phyloP scores from a whole-genome alignment of 2,329 filamentous ascomycete genomes.

The Chaetomiaceae sp. region DNA sequence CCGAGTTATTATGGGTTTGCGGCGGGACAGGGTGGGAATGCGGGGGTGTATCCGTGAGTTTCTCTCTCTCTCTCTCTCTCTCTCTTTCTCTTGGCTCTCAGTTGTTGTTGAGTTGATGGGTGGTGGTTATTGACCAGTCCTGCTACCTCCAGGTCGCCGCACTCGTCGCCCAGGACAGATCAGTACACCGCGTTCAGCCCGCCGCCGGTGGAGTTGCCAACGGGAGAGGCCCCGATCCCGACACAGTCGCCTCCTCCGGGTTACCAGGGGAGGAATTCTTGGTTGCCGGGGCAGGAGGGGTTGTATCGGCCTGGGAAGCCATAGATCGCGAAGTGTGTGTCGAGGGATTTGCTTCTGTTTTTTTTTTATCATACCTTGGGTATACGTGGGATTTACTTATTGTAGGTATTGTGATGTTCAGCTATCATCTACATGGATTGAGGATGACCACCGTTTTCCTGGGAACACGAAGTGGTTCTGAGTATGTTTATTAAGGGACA shows the following conservation, averaged over 20 bases:
- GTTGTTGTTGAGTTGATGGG: no score
- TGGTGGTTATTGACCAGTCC: no score
- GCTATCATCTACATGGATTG: no score
- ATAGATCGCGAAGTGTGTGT: no score
- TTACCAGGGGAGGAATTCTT: conserved; percentile 31
- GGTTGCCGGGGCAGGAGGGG: conserved; percentile 15
- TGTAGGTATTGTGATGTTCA: neutral
- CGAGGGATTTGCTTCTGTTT: neutral
- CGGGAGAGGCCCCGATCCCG: conserved; percentile 26
- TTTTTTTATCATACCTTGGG: neutral
- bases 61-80: neutral
- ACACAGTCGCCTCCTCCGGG: conserved; percentile 35
- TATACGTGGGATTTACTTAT: neutral
- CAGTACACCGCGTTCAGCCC: conserved; percentile 13
- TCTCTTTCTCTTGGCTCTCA: no score
- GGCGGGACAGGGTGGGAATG: conserved; percentile 13
- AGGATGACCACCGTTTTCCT: no score
- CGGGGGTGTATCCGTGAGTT: conserved; percentile 17
- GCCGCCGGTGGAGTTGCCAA: conserved; percentile 36
- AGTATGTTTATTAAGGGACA: no score
- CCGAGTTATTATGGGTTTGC: neutral
- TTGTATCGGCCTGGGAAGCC: conserved; percentile 9
- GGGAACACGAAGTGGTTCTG: neutral
- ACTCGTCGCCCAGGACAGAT: conserved; percentile 5
- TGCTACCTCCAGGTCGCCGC: conserved; percentile 8